phyloP scores from a whole-genome alignment of 352 stramenopile genomes.

The Phytophthora aleatoria region DNA sequence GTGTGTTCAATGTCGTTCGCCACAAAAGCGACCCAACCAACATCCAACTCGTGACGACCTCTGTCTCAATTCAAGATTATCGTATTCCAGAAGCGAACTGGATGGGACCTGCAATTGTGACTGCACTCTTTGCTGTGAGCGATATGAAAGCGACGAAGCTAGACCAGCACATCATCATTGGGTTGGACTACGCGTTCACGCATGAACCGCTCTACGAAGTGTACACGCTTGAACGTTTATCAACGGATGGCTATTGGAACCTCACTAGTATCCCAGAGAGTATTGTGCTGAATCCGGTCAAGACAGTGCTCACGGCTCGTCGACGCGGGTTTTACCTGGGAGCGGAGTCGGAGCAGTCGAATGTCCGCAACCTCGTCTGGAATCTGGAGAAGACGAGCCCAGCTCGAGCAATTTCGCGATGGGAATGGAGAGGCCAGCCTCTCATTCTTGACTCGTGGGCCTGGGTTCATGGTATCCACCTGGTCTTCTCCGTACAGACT shows the following conservation, averaged over 20 bases:
- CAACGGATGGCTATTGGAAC: constrained; percentile 35
- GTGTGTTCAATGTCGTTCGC: constrained; percentile 52
- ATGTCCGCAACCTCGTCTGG: constrained; percentile 48
- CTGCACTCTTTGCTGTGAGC: constrained; percentile 36
- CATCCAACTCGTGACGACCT: constrained; percentile 35
- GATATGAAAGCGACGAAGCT: constrained; percentile 29
- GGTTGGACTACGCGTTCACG: constrained; percentile 44
- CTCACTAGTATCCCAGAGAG: constrained; percentile 35
- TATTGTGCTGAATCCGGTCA: constrained; percentile 24
- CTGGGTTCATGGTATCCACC: constrained; percentile 53
- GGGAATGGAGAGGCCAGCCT: constrained; percentile 29
- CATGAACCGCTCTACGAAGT: constrained; percentile 36
- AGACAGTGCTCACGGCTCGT: constrained; percentile 31
- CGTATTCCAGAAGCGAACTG: constrained; percentile 31
- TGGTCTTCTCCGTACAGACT: constrained; percentile 43
- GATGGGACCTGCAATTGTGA: constrained; percentile 32
- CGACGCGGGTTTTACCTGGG: constrained; percentile 47
- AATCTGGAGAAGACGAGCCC: constrained; percentile 19
- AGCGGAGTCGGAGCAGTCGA: constrained; percentile 44
- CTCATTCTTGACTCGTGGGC: constrained; percentile 49
- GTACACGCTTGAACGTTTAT: constrained; percentile 26
- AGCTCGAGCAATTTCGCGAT: constrained; percentile 27
- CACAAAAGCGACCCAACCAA: constrained; percentile 22
- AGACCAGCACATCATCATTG: constrained; percentile 31
- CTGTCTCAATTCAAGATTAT: constrained; percentile 51